Base-by-base conservation (phyloP, 2,329 filamentous ascomycete genomes). In the Colletotrichum tanaceti region DNA sequence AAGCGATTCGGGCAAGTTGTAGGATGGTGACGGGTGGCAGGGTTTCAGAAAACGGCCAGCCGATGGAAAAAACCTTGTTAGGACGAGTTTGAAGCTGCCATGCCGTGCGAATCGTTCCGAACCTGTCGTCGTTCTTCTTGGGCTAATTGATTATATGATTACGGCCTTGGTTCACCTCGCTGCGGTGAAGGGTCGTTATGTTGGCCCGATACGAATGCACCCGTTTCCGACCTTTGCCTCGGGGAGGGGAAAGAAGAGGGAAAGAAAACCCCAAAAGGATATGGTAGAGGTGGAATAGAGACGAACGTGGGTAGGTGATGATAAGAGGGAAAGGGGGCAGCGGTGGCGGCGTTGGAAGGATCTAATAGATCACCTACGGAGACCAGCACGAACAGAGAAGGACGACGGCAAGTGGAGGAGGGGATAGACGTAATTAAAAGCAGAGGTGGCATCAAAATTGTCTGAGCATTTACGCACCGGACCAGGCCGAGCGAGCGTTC, bases 381-480 rank as follows among this genome's bases (percentile, higher is more conserved):
- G 61, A 58, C 65, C 61, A 65, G 61, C 39, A 44, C 61, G 61
- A 65, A 68, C 39, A 54, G 41, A 59, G 47, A n/a, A 59, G 10
- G n/a, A 54, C 16, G 55, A 61, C 55, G 41, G 53, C 55, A 46
- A 22, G 50, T 41, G 54, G 61, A 65, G 65, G 32, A 35, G 32
- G 32, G 61, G 65, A 68, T 68, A 68, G 65, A 39, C 35, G 66
- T 44, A 65, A 69, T 66, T 66, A 69, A 69, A 69, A 66, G 61
- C 49, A 65, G 47, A 65, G 61, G 52, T 55, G 61, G 65, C 54
- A 60, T 65, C 41, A 54, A 35, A 10, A 10, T 35, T 35, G 61
- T 49, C 65, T 64, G 54, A 68, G 65, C 53, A 63, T 66, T 22
- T 54, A 62, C 65, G 63, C 61, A 65, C 61, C 65, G 61, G 53